These are phyloP conservation scores for Epichloe amarillans DNA, from an alignment of 2,329 filamentous ascomycete genomes.

Conservation along the genomic window DNA sequence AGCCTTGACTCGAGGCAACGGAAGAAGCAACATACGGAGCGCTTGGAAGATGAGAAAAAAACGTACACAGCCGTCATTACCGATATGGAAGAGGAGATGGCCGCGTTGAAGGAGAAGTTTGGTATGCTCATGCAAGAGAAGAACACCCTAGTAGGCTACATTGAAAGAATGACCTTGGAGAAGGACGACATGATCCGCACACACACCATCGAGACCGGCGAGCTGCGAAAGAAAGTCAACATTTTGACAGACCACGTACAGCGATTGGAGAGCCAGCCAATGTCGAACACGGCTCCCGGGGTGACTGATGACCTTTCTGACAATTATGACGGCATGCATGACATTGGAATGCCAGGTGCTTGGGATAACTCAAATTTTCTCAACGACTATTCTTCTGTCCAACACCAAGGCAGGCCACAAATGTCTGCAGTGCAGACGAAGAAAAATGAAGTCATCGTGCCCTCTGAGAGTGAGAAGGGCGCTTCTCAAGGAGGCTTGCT, in stretches of 20 bases:
- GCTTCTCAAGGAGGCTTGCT: slow-evolving; percentile 70
- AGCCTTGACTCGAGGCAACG: slow-evolving; percentile 92
- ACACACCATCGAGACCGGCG: slow-evolving; percentile 81
- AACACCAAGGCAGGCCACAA: slow-evolving; percentile 44
- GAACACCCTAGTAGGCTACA: slow-evolving; percentile 59
- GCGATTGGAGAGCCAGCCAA: slow-evolving; percentile 50
- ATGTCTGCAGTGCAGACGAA: slow-evolving; percentile 39
- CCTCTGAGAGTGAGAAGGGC: slow-evolving; percentile 44
- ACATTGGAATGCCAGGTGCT: slow-evolving; percentile 63
- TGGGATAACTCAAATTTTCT: slow-evolving; percentile 70
- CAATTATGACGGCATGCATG: slow-evolving; percentile 71
- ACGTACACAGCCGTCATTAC: slow-evolving; percentile 64
- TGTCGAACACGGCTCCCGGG: slow-evolving; percentile 17
- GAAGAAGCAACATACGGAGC: slow-evolving; percentile 96
- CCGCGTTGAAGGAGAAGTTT: slow-evolving; percentile 52
- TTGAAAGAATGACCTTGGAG: slow-evolving; percentile 66
- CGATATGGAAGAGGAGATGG: slow-evolving; percentile 66
- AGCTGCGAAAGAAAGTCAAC: slow-evolving; percentile 83
- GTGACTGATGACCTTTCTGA: slow-evolving; percentile 52
- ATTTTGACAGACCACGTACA: slow-evolving; percentile 63
- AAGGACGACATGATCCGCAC: slow-evolving; percentile 83
- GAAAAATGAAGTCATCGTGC: slow-evolving; percentile 27
- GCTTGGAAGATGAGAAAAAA: slow-evolving; percentile 95
- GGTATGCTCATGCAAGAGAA: slow-evolving; percentile 61
- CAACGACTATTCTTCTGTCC: slow-evolving; percentile 53